These are phyloP conservation scores for Sporothrix euskadiensis DNA, from an alignment of 2,329 filamentous ascomycete species.

Conservation along the genomic window DNA sequence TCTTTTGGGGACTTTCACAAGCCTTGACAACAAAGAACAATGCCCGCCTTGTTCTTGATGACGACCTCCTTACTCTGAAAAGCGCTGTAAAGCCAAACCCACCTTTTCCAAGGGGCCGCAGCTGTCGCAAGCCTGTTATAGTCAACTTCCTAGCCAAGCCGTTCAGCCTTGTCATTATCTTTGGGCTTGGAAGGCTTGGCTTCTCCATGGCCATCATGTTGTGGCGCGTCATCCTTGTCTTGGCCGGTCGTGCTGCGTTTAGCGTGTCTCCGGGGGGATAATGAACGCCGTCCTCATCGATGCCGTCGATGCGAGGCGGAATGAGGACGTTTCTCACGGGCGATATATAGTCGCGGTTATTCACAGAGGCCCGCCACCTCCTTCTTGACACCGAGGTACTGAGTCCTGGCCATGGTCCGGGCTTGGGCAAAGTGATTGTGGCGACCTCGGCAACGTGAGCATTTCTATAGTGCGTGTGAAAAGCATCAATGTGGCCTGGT, in stretches of 20 bases:
- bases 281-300: not conserved
- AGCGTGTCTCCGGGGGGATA: not conserved
- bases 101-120: not conserved
- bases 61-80: not conserved
- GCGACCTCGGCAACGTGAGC: not conserved
- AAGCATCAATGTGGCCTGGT: not conserved
- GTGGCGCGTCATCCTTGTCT: not conserved
- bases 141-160: not conserved
- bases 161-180: not conserved
- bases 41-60: too few relatives aligned
- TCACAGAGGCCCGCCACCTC: not conserved
- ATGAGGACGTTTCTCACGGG: not conserved
- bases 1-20: not conserved
- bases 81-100: conserved; percentile 9
- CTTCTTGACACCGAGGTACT: not conserved
- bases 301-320: not conserved
- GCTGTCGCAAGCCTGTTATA: not conserved
- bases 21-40: conserved; percentile 18
- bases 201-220: not conserved
- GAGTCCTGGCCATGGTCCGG: not conserved
- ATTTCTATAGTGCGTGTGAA: too few relatives aligned
- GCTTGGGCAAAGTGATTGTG: not conserved
- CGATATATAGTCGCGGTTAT: not conserved
- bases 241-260: too few relatives aligned
- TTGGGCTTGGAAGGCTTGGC: not conserved